These are phyloP conservation scores for Populus hybrid DNA, from an alignment of 441 rosid species.

Conservation along the genomic window DNA sequence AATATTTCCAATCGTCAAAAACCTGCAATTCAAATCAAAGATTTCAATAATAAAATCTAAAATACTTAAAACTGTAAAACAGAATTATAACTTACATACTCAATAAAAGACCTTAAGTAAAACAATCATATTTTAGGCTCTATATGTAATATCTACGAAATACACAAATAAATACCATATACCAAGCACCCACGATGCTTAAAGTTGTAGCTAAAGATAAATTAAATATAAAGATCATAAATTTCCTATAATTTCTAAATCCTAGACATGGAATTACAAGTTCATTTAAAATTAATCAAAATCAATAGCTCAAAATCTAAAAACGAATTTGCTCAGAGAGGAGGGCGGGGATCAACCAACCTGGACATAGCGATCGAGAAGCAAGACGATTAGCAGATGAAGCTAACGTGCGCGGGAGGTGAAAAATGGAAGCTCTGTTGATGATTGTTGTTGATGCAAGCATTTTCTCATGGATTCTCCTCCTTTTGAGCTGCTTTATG, in stretches of 20 bases:
- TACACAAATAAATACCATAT: neutral
- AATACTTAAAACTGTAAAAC: neutral
- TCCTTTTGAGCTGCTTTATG: neutral
- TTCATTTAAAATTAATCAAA: neutral
- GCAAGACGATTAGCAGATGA: neutral
- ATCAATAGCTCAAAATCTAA: neutral
- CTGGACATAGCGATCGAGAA: conserved; percentile 50
- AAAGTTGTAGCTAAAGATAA: neutral
- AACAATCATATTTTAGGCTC: neutral
- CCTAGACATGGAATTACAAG: neutral
- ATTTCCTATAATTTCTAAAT: neutral
- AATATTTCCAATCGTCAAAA: conserved; percentile 45
- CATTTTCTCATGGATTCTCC: conserved; percentile 48
- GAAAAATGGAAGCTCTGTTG: neutral
- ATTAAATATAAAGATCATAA: neutral
- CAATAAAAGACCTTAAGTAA: neutral
- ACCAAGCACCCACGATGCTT: neutral
- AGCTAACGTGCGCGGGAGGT: conserved; percentile 24
- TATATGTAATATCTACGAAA: no score
- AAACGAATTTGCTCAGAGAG: neutral
- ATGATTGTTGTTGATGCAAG: conserved; percentile 19
- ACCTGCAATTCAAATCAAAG: conserved; percentile 38
- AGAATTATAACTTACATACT: neutral
- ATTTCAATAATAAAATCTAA: neutral
- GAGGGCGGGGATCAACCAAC: conserved; percentile 13